Evolutionary conservation across 2,329 filamentous ascomycete species (phyloP), one percentile per base, ranked within the genome.

Genomic region (Colletotrichum australisinense): DNA sequence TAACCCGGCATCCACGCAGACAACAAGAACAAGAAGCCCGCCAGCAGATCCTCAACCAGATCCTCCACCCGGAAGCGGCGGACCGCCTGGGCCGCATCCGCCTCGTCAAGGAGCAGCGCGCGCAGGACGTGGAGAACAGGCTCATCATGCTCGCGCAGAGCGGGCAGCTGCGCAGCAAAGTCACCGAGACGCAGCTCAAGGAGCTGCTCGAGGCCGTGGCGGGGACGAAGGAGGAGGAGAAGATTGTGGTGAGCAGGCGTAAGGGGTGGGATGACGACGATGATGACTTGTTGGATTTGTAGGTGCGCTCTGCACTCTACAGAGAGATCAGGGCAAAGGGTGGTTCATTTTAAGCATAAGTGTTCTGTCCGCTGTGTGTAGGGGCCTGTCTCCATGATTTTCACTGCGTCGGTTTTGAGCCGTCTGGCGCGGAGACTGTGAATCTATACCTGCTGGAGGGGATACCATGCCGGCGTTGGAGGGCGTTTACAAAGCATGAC

Each of bases 81-180:
- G 97, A 99, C 85, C 94, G 97, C 16, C 90, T 99, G 1, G 95
- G 94, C 70, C 94, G 97, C 76, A 98, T 99, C 85, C 93, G 96
- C 42, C 92, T 99, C 74, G 97, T 99, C 80, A 98, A 98, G 85
- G 95, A 95, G 82, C 92, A 93, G 78, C 94, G 97, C 79, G 97
- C 97, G 46, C 90, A 89, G 74, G 95, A 98, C 79, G 91, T 99
- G 70, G 97, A 99, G 87, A 95, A 97, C 88, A 86, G 96, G 63
- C 90, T 99, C 69, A 95, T 99, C 83, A 95, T 93, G 91, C 90
- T 99, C 71, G 96, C 97, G 72, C 91, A 95, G 79, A 90, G 92
- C 28, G 95, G 96, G 28, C 97, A 98, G 86, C 87, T 99, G 78
- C 88, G 94, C 67, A 86, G 91, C 75, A 97, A 98, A 82, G 95